Evolutionary conservation across 2,329 filamentous ascomycete species (phyloP).

Genomic region (Apiospora hydei): DNA sequence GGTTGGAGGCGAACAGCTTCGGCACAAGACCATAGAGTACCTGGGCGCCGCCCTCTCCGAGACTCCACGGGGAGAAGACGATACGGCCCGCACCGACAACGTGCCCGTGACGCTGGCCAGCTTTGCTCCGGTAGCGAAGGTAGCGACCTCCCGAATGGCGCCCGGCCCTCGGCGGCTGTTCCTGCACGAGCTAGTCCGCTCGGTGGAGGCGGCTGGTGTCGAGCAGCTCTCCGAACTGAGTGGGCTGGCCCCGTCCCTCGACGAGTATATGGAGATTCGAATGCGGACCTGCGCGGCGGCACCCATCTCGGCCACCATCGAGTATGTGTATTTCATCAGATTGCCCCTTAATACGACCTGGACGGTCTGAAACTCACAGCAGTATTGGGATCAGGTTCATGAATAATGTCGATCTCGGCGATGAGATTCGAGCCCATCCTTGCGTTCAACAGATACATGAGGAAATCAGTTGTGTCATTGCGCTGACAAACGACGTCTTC

Average conservation of each 20-base stretch:
- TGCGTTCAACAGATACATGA: conserved; percentile 25
- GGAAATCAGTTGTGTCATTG: conserved; percentile 23
- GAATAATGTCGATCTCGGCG: conserved; percentile 29
- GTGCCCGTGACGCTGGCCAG: conserved; percentile 27
- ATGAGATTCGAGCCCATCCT: conserved; percentile 28
- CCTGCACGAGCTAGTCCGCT: conserved; percentile 26
- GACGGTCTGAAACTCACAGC: conserved; percentile 3
- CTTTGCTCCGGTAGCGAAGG: conserved; percentile 29
- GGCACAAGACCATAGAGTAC: conserved; percentile 24
- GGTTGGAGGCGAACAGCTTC: conserved; percentile 27
- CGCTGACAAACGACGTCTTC: conserved; percentile 46
- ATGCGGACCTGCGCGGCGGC: conserved; percentile 29
- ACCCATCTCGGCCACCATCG: conserved; percentile 5
- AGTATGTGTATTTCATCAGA: neutral
- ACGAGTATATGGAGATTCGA: conserved; percentile 30
- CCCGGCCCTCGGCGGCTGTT: conserved; percentile 24
- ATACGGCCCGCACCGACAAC: neutral
- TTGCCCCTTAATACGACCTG: too few relatives aligned
- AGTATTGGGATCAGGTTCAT: conserved; percentile 25
- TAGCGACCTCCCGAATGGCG: conserved; percentile 26
- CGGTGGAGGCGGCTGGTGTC: conserved; percentile 24
- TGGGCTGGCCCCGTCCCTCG: conserved; percentile 29
- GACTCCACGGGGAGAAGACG: neutral
- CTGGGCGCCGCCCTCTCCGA: conserved; percentile 27
- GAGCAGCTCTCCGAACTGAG: conserved; percentile 32